phyloP scores from a whole-genome alignment of 202 grass and related monocot genomes.

The Panicum virgatum region DNA sequence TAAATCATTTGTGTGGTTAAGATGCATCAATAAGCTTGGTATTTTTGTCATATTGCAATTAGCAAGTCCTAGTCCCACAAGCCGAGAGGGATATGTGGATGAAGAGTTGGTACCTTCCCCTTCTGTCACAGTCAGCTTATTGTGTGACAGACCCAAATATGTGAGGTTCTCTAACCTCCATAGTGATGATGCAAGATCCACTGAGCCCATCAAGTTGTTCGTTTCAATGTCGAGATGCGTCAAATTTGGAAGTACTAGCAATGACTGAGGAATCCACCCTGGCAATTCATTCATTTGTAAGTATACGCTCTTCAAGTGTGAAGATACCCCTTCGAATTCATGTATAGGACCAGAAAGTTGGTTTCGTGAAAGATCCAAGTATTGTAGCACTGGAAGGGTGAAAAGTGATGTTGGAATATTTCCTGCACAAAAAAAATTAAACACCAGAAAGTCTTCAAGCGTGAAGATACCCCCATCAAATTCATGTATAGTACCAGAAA shows the following conservation, averaged over 20 bases:
- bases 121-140: conserved; percentile 22
- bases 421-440: not conserved
- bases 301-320: not conserved
- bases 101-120: not conserved
- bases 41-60: conserved; percentile 21
- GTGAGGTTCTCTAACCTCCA: not conserved
- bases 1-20: not conserved
- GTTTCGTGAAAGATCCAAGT: conserved; percentile 30
- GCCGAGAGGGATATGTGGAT: not conserved
- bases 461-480: not conserved
- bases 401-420: conserved; percentile 25
- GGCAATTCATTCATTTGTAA: not conserved
- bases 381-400: not conserved
- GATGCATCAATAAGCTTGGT: conserved; percentile 37
- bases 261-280: not conserved
- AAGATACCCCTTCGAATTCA: not conserved
- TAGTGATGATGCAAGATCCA: not conserved
- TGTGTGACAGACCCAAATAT: not conserved
- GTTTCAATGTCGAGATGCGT: fast-evolving
- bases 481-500: conserved; percentile 31
- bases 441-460: too few species aligned
- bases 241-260: not conserved
- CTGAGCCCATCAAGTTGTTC: not conserved
- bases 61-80: fast-evolving
- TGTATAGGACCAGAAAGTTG: conserved; percentile 23